Percentiles rank a stretch among this genome's conserved stretches.
phyloP scores from a whole-genome alignment of 345 rosid species.

The Dimocarpus longan region DNA sequence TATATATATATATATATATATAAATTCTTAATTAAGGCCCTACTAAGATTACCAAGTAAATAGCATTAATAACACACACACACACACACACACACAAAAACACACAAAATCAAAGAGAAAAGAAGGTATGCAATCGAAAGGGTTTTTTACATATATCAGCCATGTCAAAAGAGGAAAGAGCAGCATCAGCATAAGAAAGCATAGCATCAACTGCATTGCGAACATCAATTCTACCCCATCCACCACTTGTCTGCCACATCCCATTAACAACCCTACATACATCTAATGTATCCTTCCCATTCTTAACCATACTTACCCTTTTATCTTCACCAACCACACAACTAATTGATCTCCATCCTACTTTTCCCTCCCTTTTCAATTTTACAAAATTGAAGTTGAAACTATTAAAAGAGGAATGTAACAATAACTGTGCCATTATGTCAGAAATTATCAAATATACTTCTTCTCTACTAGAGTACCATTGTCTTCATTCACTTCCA shows the following conservation, averaged over 20 bases:
- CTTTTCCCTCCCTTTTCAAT: constrained; percentile 25
- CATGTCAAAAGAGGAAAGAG: constrained; percentile 57
- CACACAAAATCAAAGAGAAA: background rate
- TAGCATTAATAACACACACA: no score
- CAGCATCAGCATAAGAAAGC: constrained; percentile 60
- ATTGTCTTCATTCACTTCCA: background rate
- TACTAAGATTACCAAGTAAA: no score
- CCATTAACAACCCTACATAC: constrained; percentile 63
- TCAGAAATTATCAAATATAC: background rate
- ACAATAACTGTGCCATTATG: constrained; percentile 38
- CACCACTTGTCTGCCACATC: constrained; percentile 72
- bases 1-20: no score
- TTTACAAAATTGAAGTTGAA: constrained; percentile 30
- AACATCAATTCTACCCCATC: constrained; percentile 56
- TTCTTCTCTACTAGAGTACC: background rate
- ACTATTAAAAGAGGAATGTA: constrained; percentile 24
- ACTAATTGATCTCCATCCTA: constrained; percentile 21
- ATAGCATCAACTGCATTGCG: constrained; percentile 52
- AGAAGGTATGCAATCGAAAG: background rate
- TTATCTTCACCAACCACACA: constrained; percentile 42
- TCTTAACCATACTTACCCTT: constrained; percentile 42
- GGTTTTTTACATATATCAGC: constrained; percentile 57
- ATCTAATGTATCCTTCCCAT: constrained; percentile 54
- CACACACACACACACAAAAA: no score
- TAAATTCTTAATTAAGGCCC: no score